A percentile compares a stretch with the other conserved stretches of the same genome.
These are phyloP conservation scores for Epichloe uncinata DNA, from an alignment of 2,329 filamentous ascomycete species.

Conservation along the genomic window DNA sequence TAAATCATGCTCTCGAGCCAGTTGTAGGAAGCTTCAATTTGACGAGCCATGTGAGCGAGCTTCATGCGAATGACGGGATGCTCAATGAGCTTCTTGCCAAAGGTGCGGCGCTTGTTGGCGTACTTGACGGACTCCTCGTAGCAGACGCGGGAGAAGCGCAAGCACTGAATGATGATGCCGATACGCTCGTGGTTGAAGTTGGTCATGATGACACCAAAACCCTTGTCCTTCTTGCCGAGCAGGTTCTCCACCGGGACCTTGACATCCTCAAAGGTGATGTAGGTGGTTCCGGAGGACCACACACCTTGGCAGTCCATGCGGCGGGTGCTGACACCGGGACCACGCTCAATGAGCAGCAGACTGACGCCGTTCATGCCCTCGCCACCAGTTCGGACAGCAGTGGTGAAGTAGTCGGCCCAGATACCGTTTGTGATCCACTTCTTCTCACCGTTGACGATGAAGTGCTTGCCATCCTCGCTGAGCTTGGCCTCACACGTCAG, in stretches of 20 bases:
- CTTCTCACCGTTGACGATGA: slow-evolving; percentile 99
- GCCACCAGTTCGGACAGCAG: slow-evolving; percentile 79
- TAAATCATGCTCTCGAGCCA: slow-evolving; percentile 95
- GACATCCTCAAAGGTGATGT: slow-evolving; percentile 97
- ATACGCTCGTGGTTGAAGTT: slow-evolving; percentile 99
- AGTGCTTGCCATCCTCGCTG: slow-evolving; percentile 91
- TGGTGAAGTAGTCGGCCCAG: slow-evolving; percentile 96
- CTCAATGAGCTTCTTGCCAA: slow-evolving; percentile 91
- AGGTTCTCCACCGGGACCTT: slow-evolving; percentile 99
- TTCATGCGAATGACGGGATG: slow-evolving; percentile 97
- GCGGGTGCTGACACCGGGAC: slow-evolving; percentile 78
- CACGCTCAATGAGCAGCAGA: slow-evolving; percentile 83
- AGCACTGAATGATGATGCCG: slow-evolving; percentile 93
- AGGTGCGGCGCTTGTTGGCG: slow-evolving; percentile 91
- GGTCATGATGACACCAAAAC: slow-evolving; percentile 98
- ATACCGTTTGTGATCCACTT: slow-evolving; percentile 99
- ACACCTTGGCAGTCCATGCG: slow-evolving; percentile 99
- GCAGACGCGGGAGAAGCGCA: slow-evolving; percentile 92
- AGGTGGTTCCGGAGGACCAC: slow-evolving; percentile 89
- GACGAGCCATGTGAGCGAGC: slow-evolving; percentile 93
- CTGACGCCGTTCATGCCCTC: slow-evolving; percentile 87
- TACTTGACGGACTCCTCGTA: slow-evolving; percentile 96
- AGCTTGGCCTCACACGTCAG: slow-evolving; percentile 92
- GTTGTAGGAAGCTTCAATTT: slow-evolving; percentile 92
- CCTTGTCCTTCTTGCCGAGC: slow-evolving; percentile 94